phyloP scores from a whole-genome alignment of 768 basidiomycete genomes.

The Amanita jacksonii region DNA sequence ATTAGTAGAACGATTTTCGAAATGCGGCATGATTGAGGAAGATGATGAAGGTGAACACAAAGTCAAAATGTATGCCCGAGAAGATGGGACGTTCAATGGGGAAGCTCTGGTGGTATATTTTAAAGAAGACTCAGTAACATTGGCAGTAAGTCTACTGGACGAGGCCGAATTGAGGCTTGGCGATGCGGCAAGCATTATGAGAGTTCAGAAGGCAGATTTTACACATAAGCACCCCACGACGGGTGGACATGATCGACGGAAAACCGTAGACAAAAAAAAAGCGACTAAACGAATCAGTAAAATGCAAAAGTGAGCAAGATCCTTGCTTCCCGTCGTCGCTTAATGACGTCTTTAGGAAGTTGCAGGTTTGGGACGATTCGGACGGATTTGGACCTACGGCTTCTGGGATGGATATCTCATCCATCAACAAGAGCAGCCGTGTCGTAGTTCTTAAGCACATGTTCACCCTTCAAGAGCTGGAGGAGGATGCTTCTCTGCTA shows the following conservation, averaged over 20 bases:
- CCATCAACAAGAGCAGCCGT: constrained; percentile 45
- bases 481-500: constrained; percentile 75
- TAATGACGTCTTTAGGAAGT: constrained; percentile 47
- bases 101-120: constrained; percentile 96
- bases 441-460: constrained; percentile 93
- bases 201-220: constrained; percentile 70
- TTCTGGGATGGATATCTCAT: constrained; percentile 41
- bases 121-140: constrained; percentile 88
- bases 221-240: constrained; percentile 49
- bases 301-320: constrained; percentile 65
- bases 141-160: constrained; percentile 81
- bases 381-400: constrained; percentile 79
- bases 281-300: constrained; percentile 67
- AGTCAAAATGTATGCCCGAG: constrained; percentile 90
- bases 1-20: constrained; percentile 78
- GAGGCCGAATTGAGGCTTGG: constrained; percentile 88
- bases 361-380: constrained; percentile 91
- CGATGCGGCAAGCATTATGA: constrained; percentile 63
- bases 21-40: constrained; percentile 88
- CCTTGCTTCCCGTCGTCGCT: neutral
- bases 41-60: constrained; percentile 88
- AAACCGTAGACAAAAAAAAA: constrained; percentile 70
- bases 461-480: constrained; percentile 83
- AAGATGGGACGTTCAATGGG: constrained; percentile 82
- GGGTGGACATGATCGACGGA: constrained; percentile 40